phyloP scores from a whole-genome alignment of 352 stramenopile species.

The Pythium coloratum region DNA sequence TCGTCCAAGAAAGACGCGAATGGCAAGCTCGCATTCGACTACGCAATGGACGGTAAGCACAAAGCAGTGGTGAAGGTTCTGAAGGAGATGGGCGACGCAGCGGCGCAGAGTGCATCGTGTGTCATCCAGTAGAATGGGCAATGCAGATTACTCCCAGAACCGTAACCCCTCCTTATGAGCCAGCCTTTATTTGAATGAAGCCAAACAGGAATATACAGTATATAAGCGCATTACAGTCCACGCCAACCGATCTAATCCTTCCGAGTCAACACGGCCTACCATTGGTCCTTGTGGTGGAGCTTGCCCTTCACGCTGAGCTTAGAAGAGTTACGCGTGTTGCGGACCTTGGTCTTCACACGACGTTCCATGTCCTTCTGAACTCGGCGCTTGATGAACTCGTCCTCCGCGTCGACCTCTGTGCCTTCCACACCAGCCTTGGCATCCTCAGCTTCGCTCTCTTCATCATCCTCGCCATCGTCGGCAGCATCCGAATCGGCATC shows the following conservation, averaged over 20 bases:
- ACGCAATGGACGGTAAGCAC: slow-evolving; percentile 92
- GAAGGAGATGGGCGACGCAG: slow-evolving; percentile 92
- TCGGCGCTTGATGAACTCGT: slow-evolving; percentile 77
- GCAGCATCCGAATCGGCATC: slow-evolving; percentile 25
- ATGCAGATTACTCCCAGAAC: not conserved
- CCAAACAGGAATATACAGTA: slow-evolving; percentile 25
- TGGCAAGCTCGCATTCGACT: slow-evolving; percentile 91
- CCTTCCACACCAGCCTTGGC: slow-evolving; percentile 24
- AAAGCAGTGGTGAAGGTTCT: slow-evolving; percentile 90
- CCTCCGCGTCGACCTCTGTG: slow-evolving; percentile 53
- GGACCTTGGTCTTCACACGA: slow-evolving; percentile 53
- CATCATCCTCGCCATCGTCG: slow-evolving; percentile 23
- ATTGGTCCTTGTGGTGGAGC: slow-evolving; percentile 81
- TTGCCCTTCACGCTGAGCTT: slow-evolving; percentile 89
- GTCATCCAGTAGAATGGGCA: slow-evolving; percentile 63
- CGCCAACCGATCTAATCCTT: not conserved
- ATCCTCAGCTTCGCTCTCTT: slow-evolving; percentile 22
- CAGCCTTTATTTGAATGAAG: slow-evolving; percentile 10
- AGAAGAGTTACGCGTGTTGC: slow-evolving; percentile 68
- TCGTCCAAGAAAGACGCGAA: slow-evolving; percentile 88
- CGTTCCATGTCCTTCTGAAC: slow-evolving; percentile 71
- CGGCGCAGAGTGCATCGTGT: slow-evolving; percentile 83
- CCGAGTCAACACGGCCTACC: slow-evolving; percentile 6
- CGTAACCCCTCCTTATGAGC: slow-evolving; percentile 6
- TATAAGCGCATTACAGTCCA: slow-evolving; percentile 13